Base-by-base conservation (phyloP, 2,329 filamentous ascomycete species). In the Xylariaceae sp. region DNA sequence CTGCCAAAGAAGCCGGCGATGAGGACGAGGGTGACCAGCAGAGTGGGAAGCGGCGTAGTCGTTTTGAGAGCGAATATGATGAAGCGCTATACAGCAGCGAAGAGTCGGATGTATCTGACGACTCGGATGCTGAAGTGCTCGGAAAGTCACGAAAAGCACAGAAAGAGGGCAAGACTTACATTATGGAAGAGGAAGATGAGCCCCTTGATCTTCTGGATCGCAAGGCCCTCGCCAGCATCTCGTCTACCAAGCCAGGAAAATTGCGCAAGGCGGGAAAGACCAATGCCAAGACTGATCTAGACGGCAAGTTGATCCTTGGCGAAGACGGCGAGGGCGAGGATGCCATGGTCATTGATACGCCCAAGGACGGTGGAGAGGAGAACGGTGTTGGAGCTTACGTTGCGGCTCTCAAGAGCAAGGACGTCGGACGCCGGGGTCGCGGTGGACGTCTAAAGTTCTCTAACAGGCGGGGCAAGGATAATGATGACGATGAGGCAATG, bases 51-150 rank as follows among this genome's bases (percentile, higher is more conserved):
- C 73, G 76, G 53, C 81, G 82, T 70, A 77, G 83, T 67, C 85
- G 86, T 57, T 96, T 96, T 71, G 91, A 93, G 74, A 96, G 90
- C 74, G 93, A 96, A 69, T 97, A 95, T 73, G 93, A 98, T 72
- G 89, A 96, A 74, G 93, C 93, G n/a, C 85, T 99, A 32, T 96
- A 97, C 71, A 93, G 91, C 71, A 90, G 86, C 64, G 88, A 86
- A 50, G 83, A 80, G 44, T 86, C 84, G 3, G 85, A 87, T 29
- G 84, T 80, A 6, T 85, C 81, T 1, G 86, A 85, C 54, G 83
- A 86, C 55, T 85, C 84, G 9, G 85, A 88, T 62, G 84, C 82
- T 63, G 85, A 87, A 50, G 76, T 77, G 63, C 74, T 79, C 3
- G 76, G 76, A 41, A 74, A 74, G 59, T 69, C 69, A 49, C 67